phyloP scores from a whole-genome alignment of 306 rosid species.

The Lupinus albus region DNA sequence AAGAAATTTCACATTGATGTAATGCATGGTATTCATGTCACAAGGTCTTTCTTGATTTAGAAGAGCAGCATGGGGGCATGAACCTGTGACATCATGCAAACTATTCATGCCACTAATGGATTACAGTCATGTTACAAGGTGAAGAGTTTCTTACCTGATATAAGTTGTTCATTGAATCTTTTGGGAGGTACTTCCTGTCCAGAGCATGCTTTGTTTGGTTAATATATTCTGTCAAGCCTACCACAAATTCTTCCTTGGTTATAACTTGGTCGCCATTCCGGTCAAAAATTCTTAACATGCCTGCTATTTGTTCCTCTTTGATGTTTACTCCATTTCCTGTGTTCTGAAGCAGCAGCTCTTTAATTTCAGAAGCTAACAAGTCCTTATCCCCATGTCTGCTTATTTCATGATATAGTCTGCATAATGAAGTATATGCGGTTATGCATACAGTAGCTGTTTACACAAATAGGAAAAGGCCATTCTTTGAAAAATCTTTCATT shows the following conservation, averaged over 20 bases:
- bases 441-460: not conserved
- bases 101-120: no score
- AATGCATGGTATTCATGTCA: not conserved
- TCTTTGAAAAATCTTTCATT: not conserved
- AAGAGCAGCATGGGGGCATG: no score
- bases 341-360: conserved; percentile 46
- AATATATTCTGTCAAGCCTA: conserved; percentile 57
- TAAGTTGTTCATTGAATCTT: conserved; percentile 47
- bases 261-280: conserved; percentile 52
- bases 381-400: conserved; percentile 46
- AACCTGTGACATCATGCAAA: no score
- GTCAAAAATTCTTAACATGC: conserved; percentile 55
- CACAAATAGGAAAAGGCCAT: not conserved
- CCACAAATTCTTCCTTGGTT: conserved; percentile 58
- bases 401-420: conserved; percentile 47
- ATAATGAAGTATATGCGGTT: conserved; percentile 17
- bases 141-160: conserved; percentile 42
- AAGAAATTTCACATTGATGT: not conserved
- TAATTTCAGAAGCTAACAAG: conserved; percentile 49
- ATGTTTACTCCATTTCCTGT: conserved; percentile 36
- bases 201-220: conserved; percentile 52
- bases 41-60: no score
- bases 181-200: conserved; percentile 47
- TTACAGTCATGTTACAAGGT: conserved; percentile 14
- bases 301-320: conserved; percentile 46